These are phyloP conservation scores for Talaromyces pinophilus DNA, from an alignment of 2,329 filamentous ascomycete species.

Conservation along the genomic window DNA sequence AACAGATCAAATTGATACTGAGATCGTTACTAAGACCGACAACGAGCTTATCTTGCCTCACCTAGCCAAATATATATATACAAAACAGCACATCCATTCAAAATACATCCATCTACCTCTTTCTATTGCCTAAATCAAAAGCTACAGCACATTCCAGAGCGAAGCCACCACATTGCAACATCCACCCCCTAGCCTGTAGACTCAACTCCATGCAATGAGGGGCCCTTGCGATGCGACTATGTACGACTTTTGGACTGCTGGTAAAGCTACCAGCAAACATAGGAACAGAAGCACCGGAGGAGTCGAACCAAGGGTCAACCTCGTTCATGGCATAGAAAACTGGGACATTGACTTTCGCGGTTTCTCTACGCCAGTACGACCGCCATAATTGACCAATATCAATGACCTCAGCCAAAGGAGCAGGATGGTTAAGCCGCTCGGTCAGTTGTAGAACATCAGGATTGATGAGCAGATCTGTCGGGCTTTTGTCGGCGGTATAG, in stretches of 20 bases:
- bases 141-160: conserved; percentile 1
- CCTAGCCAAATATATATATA: neutral
- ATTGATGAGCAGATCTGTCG: neutral
- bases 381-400: neutral
- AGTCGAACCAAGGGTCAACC: conserved; percentile 6
- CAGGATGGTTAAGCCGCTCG: neutral
- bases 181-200: conserved; percentile 1
- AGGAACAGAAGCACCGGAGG: neutral
- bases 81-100: neutral
- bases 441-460: neutral
- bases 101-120: neutral
- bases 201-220: conserved; percentile 9
- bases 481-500: neutral
- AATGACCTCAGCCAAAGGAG: neutral
- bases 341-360: neutral
- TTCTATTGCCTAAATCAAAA: neutral
- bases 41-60: neutral
- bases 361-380: neutral
- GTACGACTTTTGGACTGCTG: neutral
- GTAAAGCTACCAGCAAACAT: neutral
- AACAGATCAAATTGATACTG: neutral
- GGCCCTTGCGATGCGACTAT: neutral
- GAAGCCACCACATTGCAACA: conserved; percentile 1
- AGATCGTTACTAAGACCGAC: neutral
- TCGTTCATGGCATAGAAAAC: neutral